Percentiles rank a stretch among this genome's conserved stretches.
These are phyloP conservation scores for Xylariaceae sp. DNA, from an alignment of 2,329 filamentous ascomycete species.

Conservation along the genomic window DNA sequence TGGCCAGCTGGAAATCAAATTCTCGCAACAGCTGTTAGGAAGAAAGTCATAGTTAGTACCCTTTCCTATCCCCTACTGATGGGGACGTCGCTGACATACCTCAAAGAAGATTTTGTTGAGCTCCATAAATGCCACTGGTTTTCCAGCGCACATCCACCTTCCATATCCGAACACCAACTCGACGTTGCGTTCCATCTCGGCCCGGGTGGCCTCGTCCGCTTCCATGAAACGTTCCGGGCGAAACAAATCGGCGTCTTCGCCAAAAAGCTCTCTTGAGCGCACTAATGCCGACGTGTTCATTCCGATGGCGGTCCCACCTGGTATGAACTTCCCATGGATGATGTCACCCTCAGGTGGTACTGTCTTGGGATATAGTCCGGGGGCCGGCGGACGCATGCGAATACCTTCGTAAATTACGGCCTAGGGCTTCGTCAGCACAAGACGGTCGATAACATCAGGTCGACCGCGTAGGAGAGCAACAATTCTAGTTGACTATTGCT, in stretches of 20 bases:
- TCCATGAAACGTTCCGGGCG: conserved; percentile 50
- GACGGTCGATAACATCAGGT: not conserved
- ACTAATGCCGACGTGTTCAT: conserved; percentile 40
- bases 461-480: not conserved
- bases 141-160: conserved; percentile 45
- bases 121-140: conserved; percentile 46
- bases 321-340: conserved; percentile 38
- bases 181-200: conserved; percentile 39
- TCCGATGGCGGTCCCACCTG: conserved; percentile 41
- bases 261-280: conserved; percentile 37
- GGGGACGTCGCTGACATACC: conserved; percentile 34
- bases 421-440: conserved; percentile 8
- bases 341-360: conserved; percentile 36
- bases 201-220: conserved; percentile 33
- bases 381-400: conserved; percentile 40
- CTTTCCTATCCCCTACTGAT: not conserved
- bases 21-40: conserved; percentile 24
- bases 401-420: conserved; percentile 44
- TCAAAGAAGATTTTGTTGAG: conserved; percentile 47
- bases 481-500: no score
- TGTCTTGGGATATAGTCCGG: conserved; percentile 32
- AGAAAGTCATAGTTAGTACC: not conserved
- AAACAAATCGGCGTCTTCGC: conserved; percentile 44
- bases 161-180: conserved; percentile 47
- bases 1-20: conserved; percentile 37